These are phyloP conservation scores for Polytrichum commune DNA, from an alignment of 225 moss, liverwort and hornwort species.

Conservation along the genomic window DNA sequence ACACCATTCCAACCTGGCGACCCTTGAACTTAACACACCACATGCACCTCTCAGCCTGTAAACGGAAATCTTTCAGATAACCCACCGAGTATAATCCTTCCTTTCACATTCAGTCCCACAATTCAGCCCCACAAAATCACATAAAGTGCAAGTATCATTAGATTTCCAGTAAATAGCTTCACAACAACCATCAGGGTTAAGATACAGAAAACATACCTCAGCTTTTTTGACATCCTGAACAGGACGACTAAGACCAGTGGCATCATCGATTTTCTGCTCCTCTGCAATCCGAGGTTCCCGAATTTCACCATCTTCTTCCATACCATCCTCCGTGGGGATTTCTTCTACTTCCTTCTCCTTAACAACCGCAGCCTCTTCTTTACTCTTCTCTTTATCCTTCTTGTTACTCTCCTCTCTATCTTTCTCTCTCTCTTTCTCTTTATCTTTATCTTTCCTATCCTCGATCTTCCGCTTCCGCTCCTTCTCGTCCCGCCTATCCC, in stretches of 20 bases:
- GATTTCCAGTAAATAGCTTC: too few species aligned
- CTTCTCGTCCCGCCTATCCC: conserved; percentile 49
- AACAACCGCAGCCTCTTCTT: conserved; percentile 8
- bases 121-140: too few species aligned
- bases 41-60: too few species aligned
- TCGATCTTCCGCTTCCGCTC: conserved; percentile 42
- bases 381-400: conserved; percentile 30
- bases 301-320: conserved; percentile 86
- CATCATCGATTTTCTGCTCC: conserved; percentile 26
- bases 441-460: conserved; percentile 45
- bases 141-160: too few species aligned
- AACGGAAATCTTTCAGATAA: too few species aligned
- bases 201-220: conserved; percentile 45
- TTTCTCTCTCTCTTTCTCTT: conserved; percentile 34
- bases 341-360: conserved; percentile 19
- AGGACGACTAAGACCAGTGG: conserved; percentile 20
- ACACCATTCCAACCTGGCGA: too few species aligned
- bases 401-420: conserved; percentile 11
- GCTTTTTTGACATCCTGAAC: conserved; percentile 56
- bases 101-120: too few species aligned
- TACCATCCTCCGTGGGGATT: conserved; percentile 22
- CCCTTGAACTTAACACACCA: too few species aligned
- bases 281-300: conserved; percentile 44
- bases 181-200: too few species aligned
- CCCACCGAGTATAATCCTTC: too few species aligned